phyloP scores from a whole-genome alignment of 2,329 filamentous ascomycete species.

The Alternaria sp. region DNA sequence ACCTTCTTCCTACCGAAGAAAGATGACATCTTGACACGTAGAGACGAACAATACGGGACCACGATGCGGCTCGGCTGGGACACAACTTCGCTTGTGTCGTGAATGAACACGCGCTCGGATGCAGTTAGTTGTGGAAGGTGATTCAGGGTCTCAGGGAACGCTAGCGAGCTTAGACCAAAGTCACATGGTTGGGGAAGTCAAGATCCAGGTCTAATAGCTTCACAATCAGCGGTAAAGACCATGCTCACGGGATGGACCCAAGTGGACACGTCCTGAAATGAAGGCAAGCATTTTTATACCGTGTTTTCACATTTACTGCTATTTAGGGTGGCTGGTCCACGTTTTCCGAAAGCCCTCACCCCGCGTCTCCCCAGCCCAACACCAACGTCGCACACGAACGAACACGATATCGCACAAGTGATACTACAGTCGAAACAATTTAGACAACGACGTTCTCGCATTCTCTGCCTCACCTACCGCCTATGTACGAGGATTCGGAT shows the following conservation, averaged over 20 bases:
- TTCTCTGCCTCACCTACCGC: slow-evolving; percentile 33
- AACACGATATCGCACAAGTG: slow-evolving; percentile 22
- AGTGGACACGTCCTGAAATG: slow-evolving; percentile 18
- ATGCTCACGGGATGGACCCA: slow-evolving; percentile 29
- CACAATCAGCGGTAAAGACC: slow-evolving; percentile 27
- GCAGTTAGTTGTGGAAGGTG: slow-evolving; percentile 19
- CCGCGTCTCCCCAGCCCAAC: not conserved
- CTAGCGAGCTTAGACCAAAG: slow-evolving; percentile 10
- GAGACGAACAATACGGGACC: slow-evolving; percentile 5
- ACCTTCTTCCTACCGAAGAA: slow-evolving; percentile 37
- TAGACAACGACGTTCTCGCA: slow-evolving; percentile 26
- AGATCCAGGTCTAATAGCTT: slow-evolving; percentile 42
- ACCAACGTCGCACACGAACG: slow-evolving; percentile 13
- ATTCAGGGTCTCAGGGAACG: slow-evolving; percentile 32
- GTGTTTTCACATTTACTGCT: slow-evolving; percentile 32
- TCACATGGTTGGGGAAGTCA: slow-evolving; percentile 42
- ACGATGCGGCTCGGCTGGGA: slow-evolving; percentile 18
- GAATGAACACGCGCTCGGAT: slow-evolving; percentile 18
- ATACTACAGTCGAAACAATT: slow-evolving; percentile 20
- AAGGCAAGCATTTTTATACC: slow-evolving; percentile 23
- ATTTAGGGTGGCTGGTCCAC: slow-evolving; percentile 22
- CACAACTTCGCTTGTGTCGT: slow-evolving; percentile 19
- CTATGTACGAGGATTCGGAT: slow-evolving; percentile 38
- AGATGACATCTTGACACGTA: slow-evolving; percentile 22
- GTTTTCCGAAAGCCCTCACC: slow-evolving; percentile 1